Evolutionary conservation across 768 basidiomycete genomes (phyloP), one percentile per base, ranked within the genome.

Genomic region (Stropharia rugosoannulata): DNA sequence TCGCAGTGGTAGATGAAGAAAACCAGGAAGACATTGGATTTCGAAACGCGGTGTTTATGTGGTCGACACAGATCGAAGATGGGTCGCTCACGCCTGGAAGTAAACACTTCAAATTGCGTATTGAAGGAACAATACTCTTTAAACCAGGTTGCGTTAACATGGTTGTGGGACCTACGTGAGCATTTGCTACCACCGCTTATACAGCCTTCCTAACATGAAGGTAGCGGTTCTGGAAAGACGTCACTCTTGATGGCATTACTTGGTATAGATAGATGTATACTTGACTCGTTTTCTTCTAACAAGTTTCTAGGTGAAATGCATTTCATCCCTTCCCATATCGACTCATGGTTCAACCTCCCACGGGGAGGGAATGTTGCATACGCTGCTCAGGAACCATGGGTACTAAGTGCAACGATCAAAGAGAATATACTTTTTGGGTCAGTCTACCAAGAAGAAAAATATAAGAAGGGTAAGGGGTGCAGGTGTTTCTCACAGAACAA

Each of bases 41-140:
- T 32, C 32, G 41, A 52, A 35, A 52, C 68, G 62, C 73, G 71
- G 47, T 61, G 78, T 74, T 49, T 55, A 12, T 13, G 57, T 8
- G 59, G 64, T 25, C 45, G 11, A 18, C 29, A 22, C 43, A 18
- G 63, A 2, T 51, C 59, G 29, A 44, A 52, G 42, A 52, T 15
- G 51, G 42, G 6, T 9, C 11, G 11, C 18, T 22, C 3, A 22
- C 42, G 12, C 18, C 22, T 13, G 27, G 29, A 15, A 42, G 13
- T 12, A 25, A 8, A 13, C 19, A 19, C 19, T 52, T 52, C 35
- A 43, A 42, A 12, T 42, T 52, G 22, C 51, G 42, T 36, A 40
- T 52, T 18, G 51, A 52, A 37, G 51, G 51, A 36, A 42, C 43
- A 6, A 32, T 52, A 19, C 11, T 52, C 10, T 52, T 52, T 29